A percentile compares a stretch with the other conserved stretches of the same genome.
phyloP scores from a whole-genome alignment of 2,329 filamentous ascomycete species.

The Plenodomus biglobosus region DNA sequence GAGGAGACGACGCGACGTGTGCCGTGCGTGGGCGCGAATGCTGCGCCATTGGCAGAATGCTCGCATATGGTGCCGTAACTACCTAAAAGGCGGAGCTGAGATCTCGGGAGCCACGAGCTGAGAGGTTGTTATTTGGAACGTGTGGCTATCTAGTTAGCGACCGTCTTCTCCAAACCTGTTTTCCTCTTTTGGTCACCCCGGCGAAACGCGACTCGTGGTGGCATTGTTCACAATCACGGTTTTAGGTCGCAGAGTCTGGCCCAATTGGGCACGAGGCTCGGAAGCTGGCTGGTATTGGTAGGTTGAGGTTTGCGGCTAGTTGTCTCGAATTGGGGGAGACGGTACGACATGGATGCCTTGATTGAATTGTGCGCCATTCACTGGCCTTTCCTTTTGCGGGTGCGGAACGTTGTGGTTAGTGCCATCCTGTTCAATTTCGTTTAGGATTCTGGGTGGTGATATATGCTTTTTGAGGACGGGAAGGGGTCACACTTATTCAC shows the following conservation, averaged over 20 bases:
- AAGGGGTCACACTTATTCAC: slow-evolving; percentile 2
- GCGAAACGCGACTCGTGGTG: slow-evolving; percentile 5
- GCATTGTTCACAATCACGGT: background rate
- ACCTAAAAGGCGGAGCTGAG: too few species aligned
- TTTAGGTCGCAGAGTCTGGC: slow-evolving; percentile 9
- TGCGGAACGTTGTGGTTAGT: slow-evolving; percentile 10
- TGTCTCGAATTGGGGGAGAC: slow-evolving; percentile 13
- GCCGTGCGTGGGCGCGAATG: background rate
- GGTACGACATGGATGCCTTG: slow-evolving; percentile 4
- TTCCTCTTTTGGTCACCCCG: too few species aligned
- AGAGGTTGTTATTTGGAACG: slow-evolving; percentile 1
- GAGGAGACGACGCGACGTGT: background rate
- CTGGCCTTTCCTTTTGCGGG: slow-evolving; percentile 3
- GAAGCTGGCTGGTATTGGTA: slow-evolving; percentile 13
- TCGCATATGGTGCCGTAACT: too few species aligned
- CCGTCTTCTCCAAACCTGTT: slow-evolving; percentile 1
- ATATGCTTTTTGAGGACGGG: slow-evolving; percentile 2
- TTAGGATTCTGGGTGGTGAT: slow-evolving; percentile 5
- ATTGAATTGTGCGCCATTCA: background rate
- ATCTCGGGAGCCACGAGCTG: slow-evolving; percentile 1
- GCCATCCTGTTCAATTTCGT: slow-evolving; percentile 8
- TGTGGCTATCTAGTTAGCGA: slow-evolving; percentile 4
- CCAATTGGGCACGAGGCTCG: slow-evolving; percentile 9
- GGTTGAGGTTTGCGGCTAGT: slow-evolving; percentile 9
- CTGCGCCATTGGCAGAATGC: background rate